Conservation (phyloP, 306 rosid genomes). For the Fagus sylvatica region DNA sequence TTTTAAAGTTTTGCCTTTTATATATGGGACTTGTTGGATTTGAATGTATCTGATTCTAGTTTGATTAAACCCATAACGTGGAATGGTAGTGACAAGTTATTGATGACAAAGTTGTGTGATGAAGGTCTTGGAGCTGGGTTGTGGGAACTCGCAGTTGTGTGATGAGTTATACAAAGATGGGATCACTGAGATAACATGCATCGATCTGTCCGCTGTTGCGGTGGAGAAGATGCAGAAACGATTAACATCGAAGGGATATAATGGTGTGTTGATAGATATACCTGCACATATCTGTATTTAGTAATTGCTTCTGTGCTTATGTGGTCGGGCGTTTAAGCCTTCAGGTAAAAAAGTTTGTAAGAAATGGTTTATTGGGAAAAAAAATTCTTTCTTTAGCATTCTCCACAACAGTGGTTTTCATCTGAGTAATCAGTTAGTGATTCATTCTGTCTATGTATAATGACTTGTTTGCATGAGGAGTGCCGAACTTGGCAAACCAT, state of each 20-base stretch:
- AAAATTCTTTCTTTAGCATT: neutral
- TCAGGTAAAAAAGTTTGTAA: neutral
- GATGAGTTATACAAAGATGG: constrained; percentile 81
- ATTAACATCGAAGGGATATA: constrained; percentile 53
- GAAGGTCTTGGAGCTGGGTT: constrained; percentile 87
- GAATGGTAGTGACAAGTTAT: neutral
- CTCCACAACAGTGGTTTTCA: neutral
- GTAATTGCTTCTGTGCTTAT: constrained; percentile 1
- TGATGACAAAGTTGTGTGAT: constrained; percentile 26
- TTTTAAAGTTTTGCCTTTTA: neutral
- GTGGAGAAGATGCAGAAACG: constrained; percentile 76
- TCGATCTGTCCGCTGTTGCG: constrained; percentile 80
- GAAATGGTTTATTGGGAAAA: neutral
- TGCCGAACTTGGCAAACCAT: neutral
- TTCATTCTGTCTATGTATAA: neutral
- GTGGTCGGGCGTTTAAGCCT: neutral
- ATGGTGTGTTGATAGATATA: constrained; percentile 46
- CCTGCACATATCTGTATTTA: neutral
- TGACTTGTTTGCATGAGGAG: neutral
- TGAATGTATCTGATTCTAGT: neutral
- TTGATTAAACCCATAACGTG: neutral
- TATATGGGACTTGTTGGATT: neutral
- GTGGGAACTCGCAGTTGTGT: constrained; percentile 87
- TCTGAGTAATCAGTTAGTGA: neutral
- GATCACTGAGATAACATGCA: constrained; percentile 66